Evolutionary conservation across 805 yeast genomes (phyloP).

Genomic region (Phaffomyces opuntiae): DNA sequence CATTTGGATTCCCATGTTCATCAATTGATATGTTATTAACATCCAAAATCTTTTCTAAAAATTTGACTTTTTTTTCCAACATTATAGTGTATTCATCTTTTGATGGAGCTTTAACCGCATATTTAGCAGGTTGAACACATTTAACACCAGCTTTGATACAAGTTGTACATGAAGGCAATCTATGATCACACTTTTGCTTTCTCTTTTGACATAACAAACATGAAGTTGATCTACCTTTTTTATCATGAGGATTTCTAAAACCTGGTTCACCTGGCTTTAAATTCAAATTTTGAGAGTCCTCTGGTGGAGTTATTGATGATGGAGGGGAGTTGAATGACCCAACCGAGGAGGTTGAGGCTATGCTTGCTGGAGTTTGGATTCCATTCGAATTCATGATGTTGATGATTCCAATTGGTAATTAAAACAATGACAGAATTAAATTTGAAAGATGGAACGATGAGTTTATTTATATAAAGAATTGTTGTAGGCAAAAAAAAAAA

Average conservation of each 20-base stretch:
- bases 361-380: neutral
- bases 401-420: neutral
- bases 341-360: neutral
- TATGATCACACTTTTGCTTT: slow-evolving; percentile 60
- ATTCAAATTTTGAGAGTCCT: neutral
- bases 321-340: slow-evolving; percentile 1
- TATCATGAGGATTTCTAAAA: slow-evolving; percentile 28
- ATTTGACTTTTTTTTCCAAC: slow-evolving; percentile 47
- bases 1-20: slow-evolving; percentile 21
- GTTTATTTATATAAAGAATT: neutral
- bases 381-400: neutral
- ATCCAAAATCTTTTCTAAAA: slow-evolving; percentile 42
- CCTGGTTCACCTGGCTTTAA: slow-evolving; percentile 8
- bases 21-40: slow-evolving; percentile 19
- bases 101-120: slow-evolving; percentile 35
- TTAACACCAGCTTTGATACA: slow-evolving; percentile 56
- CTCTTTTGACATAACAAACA: slow-evolving; percentile 51
- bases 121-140: slow-evolving; percentile 60
- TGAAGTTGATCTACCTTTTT: slow-evolving; percentile 50
- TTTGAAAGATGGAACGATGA: neutral
- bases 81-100: slow-evolving; percentile 53
- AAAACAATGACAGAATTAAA: neutral
- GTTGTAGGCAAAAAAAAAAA: neutral
- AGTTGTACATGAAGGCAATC: slow-evolving; percentile 57
- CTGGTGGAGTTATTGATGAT: slow-evolving; percentile 2